These are phyloP conservation scores for Spinellus fusiger DNA, from an alignment of 192 early-diverging fungal species.

Conservation along the genomic window DNA sequence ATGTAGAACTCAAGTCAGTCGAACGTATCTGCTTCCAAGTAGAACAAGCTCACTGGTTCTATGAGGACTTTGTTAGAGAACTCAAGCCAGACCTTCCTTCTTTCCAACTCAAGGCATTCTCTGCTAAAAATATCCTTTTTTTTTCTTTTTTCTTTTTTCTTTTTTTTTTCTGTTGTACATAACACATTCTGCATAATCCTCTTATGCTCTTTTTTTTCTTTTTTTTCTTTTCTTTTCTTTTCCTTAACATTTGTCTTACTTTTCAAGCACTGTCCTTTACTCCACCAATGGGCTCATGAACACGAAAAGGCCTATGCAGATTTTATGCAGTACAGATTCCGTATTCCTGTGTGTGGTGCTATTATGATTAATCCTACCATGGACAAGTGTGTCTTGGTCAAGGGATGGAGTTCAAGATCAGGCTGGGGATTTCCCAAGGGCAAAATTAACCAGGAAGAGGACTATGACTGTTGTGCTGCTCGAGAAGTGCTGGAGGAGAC, in stretches of 20 bases:
- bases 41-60: constrained; percentile 98
- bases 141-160: neutral
- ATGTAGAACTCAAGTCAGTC: constrained; percentile 90
- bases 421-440: constrained; percentile 99
- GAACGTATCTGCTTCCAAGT: constrained; percentile 98
- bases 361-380: constrained; percentile 82
- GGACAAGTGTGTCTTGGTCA: constrained; percentile 84
- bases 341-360: constrained; percentile 96
- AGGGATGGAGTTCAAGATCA: constrained; percentile 84
- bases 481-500: constrained; percentile 95
- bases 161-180: neutral
- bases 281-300: constrained; percentile 82
- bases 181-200: no score
- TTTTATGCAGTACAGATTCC: constrained; percentile 93
- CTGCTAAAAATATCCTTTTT: constrained; percentile 55
- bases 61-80: constrained; percentile 96
- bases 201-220: no score
- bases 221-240: constrained; percentile 34
- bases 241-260: constrained; percentile 39
- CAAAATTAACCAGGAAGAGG: constrained; percentile 98
- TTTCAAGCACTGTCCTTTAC: constrained; percentile 86
- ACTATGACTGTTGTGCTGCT: constrained; percentile 78
- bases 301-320: constrained; percentile 85
- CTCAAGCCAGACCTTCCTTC: constrained; percentile 73
- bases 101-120: constrained; percentile 81